Evolutionary conservation across 108 stramenopile species (phyloP), one percentile per base, ranked within the genome.

Genomic region (Nannochloropsis oceanica): DNA sequence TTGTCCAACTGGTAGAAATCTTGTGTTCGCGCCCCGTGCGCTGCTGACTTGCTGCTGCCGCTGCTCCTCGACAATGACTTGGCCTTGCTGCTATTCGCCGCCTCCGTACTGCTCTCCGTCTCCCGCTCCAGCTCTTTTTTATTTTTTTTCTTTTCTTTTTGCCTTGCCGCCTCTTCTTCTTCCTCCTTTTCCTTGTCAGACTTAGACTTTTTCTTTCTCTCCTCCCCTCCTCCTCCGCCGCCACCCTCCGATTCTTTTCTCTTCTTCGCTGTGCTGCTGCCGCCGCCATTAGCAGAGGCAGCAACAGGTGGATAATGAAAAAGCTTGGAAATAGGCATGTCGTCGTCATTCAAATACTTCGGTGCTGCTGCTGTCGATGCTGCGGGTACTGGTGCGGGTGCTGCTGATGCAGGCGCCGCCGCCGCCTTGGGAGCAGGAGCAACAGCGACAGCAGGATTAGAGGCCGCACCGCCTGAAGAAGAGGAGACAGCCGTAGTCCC

Each of bases 1-100:
- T 97, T 96, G 43, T 91, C 89, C 43, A 86, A 85, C 44, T 87
- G 42, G 89, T 89, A 91, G 25, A 80, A 84, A 80, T 81, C 90
- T n/a, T 73, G 59, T 18, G 59, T 73, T 2, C 59, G 59, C 59
- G 18, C 22, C 22, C 59, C 59, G 59, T 73, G 59, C 59, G 59
- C 59, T 73, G 59, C 59, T n/a, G 59, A 73, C 59, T 73, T 73
- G 59, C n/a, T 50, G 46, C 14, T n/a, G 22, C 22, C 59, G 59
- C 59, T 73, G 59, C n/a, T 73, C 59, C 59, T 73, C 59, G 59
- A n/a, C 59, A 9, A 18, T 34, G 34, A 34, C n/a, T 73, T 73
- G 59, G 8, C 10, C 59, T 73, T 73, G 18, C 59, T n/a, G 59
- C n/a, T 73, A 7, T 0, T n/a, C 59, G 59, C 18, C 9, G n/a